Conservation (phyloP, 345 rosid species). For the Populus alba region DNA sequence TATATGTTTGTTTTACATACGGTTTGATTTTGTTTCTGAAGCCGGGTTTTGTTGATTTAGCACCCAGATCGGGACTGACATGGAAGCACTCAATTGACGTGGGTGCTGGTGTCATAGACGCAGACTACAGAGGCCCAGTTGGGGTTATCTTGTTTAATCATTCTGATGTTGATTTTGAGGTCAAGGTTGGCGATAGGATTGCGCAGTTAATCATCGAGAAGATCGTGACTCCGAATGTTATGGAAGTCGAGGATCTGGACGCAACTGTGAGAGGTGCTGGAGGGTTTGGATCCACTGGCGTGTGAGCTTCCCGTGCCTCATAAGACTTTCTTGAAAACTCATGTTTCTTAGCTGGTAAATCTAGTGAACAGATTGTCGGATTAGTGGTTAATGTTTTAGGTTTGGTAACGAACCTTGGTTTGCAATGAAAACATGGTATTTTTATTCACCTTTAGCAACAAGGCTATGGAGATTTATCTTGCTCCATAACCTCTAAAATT, state of each 20-base stretch:
- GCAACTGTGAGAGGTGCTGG: constrained; percentile 67
- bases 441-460: no score
- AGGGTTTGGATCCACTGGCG: constrained; percentile 85
- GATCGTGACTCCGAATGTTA: constrained; percentile 61
- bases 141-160: constrained; percentile 72
- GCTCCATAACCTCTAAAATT: no score
- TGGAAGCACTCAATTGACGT: constrained; percentile 82
- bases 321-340: rapidly evolving
- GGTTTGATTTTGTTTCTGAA: background rate
- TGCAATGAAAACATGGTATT: background rate
- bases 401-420: background rate
- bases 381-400: background rate
- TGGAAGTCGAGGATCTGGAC: constrained; percentile 73
- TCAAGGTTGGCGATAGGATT: constrained; percentile 59
- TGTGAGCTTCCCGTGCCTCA: constrained; percentile 13
- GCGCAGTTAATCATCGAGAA: constrained; percentile 74
- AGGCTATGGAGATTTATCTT: no score
- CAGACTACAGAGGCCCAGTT: constrained; percentile 75
- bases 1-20: no score
- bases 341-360: background rate
- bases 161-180: constrained; percentile 60
- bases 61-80: constrained; percentile 76
- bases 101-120: constrained; percentile 79
- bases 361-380: background rate
- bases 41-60: constrained; percentile 7